These are phyloP conservation scores for Lathyrus oleraceus DNA, from an alignment of 306 rosid genomes.

Conservation along the genomic window DNA sequence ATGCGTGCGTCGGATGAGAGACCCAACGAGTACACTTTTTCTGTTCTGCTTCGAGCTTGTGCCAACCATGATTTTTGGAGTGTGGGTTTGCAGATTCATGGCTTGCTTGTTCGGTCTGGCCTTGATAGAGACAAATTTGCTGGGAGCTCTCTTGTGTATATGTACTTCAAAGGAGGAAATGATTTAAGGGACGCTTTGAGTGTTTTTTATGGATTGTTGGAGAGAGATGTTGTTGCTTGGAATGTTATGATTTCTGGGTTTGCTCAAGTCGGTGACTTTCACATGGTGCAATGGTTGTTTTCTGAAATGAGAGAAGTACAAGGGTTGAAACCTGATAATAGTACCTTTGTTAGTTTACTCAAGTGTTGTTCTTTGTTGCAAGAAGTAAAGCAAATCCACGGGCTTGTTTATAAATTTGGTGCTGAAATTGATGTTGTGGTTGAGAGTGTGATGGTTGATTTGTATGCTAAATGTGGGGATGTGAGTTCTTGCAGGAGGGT, in stretches of 20 bases:
- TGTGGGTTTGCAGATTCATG: conserved; percentile 56
- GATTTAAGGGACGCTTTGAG: conserved; percentile 27
- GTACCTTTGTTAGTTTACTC: conserved; percentile 45
- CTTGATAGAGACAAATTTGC: conserved; percentile 48
- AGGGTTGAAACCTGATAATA: conserved; percentile 45
- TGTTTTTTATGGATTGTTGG: conserved; percentile 45
- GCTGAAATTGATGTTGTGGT: conserved; percentile 47
- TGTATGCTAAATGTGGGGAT: conserved; percentile 51
- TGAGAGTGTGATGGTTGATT: conserved; percentile 51
- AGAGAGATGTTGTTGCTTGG: conserved; percentile 54
- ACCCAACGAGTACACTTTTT: conserved; percentile 54
- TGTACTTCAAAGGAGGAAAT: conserved; percentile 47
- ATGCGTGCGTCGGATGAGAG: conserved; percentile 47
- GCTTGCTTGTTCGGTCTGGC: conserved; percentile 43
- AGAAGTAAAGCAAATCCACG: conserved; percentile 51
- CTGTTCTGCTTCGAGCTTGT: conserved; percentile 48
- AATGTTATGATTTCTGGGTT: conserved; percentile 60
- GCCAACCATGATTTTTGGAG: conserved; percentile 26
- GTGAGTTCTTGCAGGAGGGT: conserved; percentile 42
- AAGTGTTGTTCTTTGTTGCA: conserved; percentile 44
- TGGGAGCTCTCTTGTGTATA: conserved; percentile 50
- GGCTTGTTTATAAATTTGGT: conserved; percentile 46
- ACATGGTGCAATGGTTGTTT: conserved; percentile 46
- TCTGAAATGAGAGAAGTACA: conserved; percentile 46
- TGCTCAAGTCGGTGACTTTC: conserved; percentile 48